These are phyloP conservation scores for Euphorbia schlechtendalii DNA, from an alignment of 441 rosid species.

Conservation along the genomic window DNA sequence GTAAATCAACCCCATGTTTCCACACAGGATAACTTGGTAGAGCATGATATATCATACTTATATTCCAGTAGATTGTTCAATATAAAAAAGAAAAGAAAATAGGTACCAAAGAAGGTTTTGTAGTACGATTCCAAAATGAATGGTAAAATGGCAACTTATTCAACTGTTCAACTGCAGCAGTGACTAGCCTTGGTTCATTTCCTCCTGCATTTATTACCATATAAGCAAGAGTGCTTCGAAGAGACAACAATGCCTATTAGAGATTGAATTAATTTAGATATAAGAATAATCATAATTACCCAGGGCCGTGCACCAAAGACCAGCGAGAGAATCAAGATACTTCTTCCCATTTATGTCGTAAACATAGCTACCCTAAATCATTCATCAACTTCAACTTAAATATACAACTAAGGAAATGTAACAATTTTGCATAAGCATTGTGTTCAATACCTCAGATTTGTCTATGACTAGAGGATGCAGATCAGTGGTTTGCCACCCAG, in stretches of 20 bases:
- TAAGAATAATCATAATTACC: slow-evolving; percentile 32
- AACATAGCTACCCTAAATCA: slow-evolving; percentile 71
- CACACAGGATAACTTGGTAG: not conserved
- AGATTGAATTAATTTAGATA: not conserved
- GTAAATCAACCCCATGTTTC: not conserved
- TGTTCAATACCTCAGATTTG: slow-evolving; percentile 56
- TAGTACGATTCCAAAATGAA: slow-evolving; percentile 96
- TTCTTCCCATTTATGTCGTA: slow-evolving; percentile 72
- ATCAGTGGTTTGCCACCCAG: slow-evolving; percentile 86
- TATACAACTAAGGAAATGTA: slow-evolving; percentile 7
- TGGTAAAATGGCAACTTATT: slow-evolving; percentile 85
- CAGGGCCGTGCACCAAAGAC: slow-evolving; percentile 95
- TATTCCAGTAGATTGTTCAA: not conserved
- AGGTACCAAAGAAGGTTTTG: slow-evolving; percentile 83
- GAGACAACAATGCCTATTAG: not conserved
- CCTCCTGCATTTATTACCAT: slow-evolving; percentile 55
- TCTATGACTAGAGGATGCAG: slow-evolving; percentile 64
- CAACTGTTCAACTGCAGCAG: slow-evolving; percentile 71
- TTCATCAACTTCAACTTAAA: slow-evolving; percentile 16
- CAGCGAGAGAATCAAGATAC: slow-evolving; percentile 93
- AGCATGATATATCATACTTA: slow-evolving; percentile 1
- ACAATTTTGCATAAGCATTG: not conserved
- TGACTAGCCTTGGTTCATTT: slow-evolving; percentile 77
- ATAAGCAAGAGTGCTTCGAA: not conserved
- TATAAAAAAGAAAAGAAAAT: not conserved